Base-by-base conservation (phyloP, 306 rosid genomes). In the Sindora glabra region DNA sequence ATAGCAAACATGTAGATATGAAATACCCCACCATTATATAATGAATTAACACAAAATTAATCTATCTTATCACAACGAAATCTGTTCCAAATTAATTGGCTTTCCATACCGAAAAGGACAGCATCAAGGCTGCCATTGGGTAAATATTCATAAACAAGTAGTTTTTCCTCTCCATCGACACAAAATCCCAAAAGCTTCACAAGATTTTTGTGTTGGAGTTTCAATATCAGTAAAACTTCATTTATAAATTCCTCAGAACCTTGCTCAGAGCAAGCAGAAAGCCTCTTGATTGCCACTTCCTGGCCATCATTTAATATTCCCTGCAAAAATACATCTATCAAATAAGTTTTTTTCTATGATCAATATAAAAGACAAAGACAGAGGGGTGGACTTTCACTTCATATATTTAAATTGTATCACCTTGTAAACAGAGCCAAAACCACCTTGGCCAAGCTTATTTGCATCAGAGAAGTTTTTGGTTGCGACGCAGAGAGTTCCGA, bases 361-460 rank as follows among this genome's bases (percentile, higher is more conserved):
- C 39, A 68, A 24, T 16, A 48, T 15, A 10, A 33, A 21, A 16
- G 19, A 13, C 50, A 44, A 59, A 16, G 19, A 13, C 50, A 44
- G 52, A 45, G 10, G 26, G 23, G 11, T 24, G 46, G 42, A 44
- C 4, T 2, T 14, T 38, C 40, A 18, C 3, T 1, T 5, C 15
- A 56, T 12, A 58, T 8, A 3, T 58, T 40, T 54, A 58, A 54
- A 19, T 60, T 39, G 4, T 10, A 10, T 60, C 14, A 86, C 95
- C 86, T 81, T 83, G 70, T 76, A 86, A 65, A 86, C 95, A 13
- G 88, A 76, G 7, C 95, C 95, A 77, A 87, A 87, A 27, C 95
- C 91, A 50, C 91, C 91, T 75, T 81, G 71, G 24, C 95, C 95
- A 6, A 87, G 89, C 78, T 69, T 77, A 49, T 84, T 81, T 48